Conservation (phyloP, 2,329 filamentous ascomycete genomes). For the Sphaerulina vaccinii region DNA sequence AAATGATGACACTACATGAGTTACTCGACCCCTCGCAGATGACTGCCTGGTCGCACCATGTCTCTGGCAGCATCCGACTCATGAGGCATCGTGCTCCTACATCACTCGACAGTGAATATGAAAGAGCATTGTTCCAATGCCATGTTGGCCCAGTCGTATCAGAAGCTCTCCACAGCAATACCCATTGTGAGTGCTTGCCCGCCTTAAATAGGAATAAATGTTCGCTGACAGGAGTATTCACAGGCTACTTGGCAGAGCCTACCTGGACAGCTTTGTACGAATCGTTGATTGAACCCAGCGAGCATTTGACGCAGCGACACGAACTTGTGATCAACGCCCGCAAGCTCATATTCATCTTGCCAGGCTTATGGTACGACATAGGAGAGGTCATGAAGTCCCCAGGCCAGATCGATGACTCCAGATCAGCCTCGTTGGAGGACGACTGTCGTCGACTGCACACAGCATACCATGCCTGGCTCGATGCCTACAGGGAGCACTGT, state of each 20-base stretch:
- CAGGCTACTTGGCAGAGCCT: conserved; percentile 33
- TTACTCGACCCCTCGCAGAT: conserved; percentile 36
- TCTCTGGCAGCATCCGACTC: conserved; percentile 36
- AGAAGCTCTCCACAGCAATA: conserved; percentile 26
- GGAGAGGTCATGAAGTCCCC: too few relatives aligned
- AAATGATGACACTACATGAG: too few relatives aligned
- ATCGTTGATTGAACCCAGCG: conserved; percentile 20
- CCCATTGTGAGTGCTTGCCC: conserved; percentile 21
- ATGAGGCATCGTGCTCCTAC: conserved; percentile 35
- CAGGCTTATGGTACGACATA: conserved; percentile 28
- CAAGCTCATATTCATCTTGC: conserved; percentile 25
- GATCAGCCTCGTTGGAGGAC: too few relatives aligned
- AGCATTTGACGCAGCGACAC: conserved; percentile 27
- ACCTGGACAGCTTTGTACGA: conserved; percentile 33
- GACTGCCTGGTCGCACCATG: conserved; percentile 37
- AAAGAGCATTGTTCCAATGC: conserved; percentile 39
- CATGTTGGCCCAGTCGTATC: conserved; percentile 37
- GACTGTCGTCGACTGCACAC: conserved; percentile 20
- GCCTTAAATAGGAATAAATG: too few relatives aligned
- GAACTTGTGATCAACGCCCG: conserved; percentile 26
- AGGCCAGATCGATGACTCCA: too few relatives aligned
- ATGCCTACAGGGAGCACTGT: conserved; percentile 31
- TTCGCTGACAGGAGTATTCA: too few relatives aligned
- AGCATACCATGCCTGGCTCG: conserved; percentile 22
- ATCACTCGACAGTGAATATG: conserved; percentile 38